Evolutionary conservation across 2,329 filamentous ascomycete species (phyloP).

Genomic region (Colletotrichum tabaci): DNA sequence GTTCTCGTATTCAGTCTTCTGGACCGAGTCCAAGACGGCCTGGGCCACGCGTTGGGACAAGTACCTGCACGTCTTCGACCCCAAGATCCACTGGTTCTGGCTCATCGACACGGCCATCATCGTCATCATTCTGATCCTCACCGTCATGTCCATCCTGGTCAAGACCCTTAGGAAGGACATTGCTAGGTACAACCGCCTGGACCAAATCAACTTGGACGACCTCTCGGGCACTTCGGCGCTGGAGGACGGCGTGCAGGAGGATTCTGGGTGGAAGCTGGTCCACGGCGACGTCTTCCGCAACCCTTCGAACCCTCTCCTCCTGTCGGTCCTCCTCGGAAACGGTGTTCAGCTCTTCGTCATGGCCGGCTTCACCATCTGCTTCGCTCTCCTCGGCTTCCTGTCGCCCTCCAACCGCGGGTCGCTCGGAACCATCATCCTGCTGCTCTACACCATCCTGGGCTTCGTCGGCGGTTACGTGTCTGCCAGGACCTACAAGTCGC

Average conservation of each 20-base stretch:
- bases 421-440: conserved; percentile 90
- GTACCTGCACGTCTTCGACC: conserved; percentile 96
- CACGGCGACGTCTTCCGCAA: conserved; percentile 97
- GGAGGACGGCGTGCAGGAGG: conserved; percentile 95
- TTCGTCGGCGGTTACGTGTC: conserved; percentile 94
- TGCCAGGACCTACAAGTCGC: conserved; percentile 92
- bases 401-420: conserved; percentile 97
- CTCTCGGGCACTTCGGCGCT: conserved; percentile 83
- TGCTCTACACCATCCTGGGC: conserved; percentile 93
- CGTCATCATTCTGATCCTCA: conserved; percentile 90
- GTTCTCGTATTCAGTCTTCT: conserved; percentile 95
- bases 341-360: conserved; percentile 98
- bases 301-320: conserved; percentile 84
- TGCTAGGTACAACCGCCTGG: conserved; percentile 93
- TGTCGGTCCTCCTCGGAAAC: conserved; percentile 92
- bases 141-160: conserved; percentile 92
- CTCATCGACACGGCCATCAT: conserved; percentile 97
- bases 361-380: conserved; percentile 93
- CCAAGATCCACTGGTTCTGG: conserved; percentile 98
- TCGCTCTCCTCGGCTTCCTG: conserved; percentile 93
- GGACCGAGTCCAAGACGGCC: conserved; percentile 85
- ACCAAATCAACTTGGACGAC: conserved; percentile 92
- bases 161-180: conserved; percentile 95
- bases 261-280: conserved; percentile 98
- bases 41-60: conserved; percentile 99